phyloP scores from a whole-genome alignment of 768 basidiomycete genomes.

The Cubamyces lactineus region DNA sequence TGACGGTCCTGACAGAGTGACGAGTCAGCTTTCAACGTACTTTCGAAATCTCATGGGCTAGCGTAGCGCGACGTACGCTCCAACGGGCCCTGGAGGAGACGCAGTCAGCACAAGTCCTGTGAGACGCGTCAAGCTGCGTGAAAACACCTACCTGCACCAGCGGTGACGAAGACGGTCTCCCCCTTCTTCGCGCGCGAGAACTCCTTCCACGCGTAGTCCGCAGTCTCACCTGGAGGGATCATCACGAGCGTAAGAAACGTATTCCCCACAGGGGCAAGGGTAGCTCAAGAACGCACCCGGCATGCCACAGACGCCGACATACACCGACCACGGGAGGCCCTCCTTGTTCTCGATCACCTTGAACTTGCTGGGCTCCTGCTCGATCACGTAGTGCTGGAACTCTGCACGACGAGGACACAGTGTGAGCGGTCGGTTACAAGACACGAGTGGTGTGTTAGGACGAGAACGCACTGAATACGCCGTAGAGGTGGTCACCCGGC shows the following conservation, averaged over 20 bases:
- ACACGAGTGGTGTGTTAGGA: background rate
- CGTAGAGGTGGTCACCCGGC: conserved; percentile 32
- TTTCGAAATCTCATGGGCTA: background rate
- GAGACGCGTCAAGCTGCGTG: background rate
- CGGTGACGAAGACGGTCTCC: conserved; percentile 52
- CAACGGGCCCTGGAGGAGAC: conserved; percentile 48
- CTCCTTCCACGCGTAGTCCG: conserved; percentile 46
- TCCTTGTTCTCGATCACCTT: conserved; percentile 44
- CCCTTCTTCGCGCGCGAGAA: conserved; percentile 49
- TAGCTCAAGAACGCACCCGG: conserved; percentile 25
- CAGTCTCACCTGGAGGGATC: conserved; percentile 34
- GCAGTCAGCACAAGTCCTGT: background rate
- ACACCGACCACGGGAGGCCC: conserved; percentile 51
- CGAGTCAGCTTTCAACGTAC: conserved; percentile 1
- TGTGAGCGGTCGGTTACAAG: background rate
- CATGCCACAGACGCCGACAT: conserved; percentile 55
- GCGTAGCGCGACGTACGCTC: conserved; percentile 47
- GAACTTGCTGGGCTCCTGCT: conserved; percentile 15
- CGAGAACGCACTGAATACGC: conserved; percentile 24
- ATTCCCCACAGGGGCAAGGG: too few species aligned
- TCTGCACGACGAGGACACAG: conserved; percentile 27
- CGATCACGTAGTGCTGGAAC: conserved; percentile 47
- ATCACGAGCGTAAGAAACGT: too few species aligned
- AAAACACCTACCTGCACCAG: conserved; percentile 41
- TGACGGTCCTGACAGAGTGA: conserved; percentile 32